These are phyloP conservation scores for Fusarium zealandicum DNA, from an alignment of 2,329 filamentous ascomycete species.

Conservation along the genomic window DNA sequence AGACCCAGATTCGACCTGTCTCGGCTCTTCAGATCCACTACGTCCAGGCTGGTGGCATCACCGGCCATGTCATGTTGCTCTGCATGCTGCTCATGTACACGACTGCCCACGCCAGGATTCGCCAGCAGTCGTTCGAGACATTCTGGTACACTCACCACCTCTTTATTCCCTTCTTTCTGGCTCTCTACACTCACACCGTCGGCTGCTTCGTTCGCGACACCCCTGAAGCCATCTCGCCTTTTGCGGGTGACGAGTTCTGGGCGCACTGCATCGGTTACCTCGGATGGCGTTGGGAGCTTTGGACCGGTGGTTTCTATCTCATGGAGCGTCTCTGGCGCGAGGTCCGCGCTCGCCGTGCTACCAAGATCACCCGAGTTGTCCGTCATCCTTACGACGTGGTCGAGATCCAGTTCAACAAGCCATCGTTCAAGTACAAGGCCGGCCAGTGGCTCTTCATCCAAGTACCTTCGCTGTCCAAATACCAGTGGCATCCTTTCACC, in stretches of 20 bases:
- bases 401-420: slow-evolving; percentile 96
- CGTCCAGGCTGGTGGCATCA: slow-evolving; percentile 85
- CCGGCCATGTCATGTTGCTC: slow-evolving; percentile 96
- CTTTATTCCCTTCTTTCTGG: slow-evolving; percentile 95
- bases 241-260: slow-evolving; percentile 86
- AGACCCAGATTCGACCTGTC: slow-evolving; percentile 78
- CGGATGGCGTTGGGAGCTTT: slow-evolving; percentile 96
- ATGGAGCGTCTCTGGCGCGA: slow-evolving; percentile 90
- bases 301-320: slow-evolving; percentile 85
- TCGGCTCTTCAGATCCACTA: slow-evolving; percentile 93
- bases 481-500: slow-evolving; percentile 99
- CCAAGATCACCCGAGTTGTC: slow-evolving; percentile 91
- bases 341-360: slow-evolving; percentile 81
- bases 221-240: slow-evolving; percentile 75
- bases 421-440: slow-evolving; percentile 96
- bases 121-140: slow-evolving; percentile 96
- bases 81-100: slow-evolving; percentile 99
- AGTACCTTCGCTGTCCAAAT: slow-evolving; percentile 83
- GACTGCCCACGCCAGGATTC: slow-evolving; percentile 89
- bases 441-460: slow-evolving; percentile 98
- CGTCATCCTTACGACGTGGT: slow-evolving; percentile 96
- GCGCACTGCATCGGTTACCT: slow-evolving; percentile 92
- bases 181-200: slow-evolving; percentile 92
- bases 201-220: slow-evolving; percentile 96
- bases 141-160: slow-evolving; percentile 99